phyloP scores from a whole-genome alignment of 306 rosid genomes.

The Sophora flavescens region DNA sequence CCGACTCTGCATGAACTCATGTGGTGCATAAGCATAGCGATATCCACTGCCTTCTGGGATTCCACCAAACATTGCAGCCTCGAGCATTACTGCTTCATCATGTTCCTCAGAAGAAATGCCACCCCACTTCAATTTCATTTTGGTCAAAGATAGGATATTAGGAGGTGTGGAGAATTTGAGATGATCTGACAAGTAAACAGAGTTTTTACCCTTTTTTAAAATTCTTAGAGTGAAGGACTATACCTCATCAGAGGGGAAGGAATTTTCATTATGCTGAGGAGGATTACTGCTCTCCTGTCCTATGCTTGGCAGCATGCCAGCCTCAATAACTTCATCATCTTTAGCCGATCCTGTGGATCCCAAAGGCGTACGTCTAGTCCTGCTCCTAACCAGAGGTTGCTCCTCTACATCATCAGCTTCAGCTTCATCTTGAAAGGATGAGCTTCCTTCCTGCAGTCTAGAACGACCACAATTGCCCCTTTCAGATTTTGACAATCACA shows the following conservation, averaged over 20 bases:
- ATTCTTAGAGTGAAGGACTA: slow-evolving; percentile 38
- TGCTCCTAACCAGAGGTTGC: slow-evolving; percentile 78
- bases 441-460: slow-evolving; percentile 82
- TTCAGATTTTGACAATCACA: slow-evolving; percentile 46
- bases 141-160: slow-evolving; percentile 34
- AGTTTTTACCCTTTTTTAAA: slow-evolving; percentile 6
- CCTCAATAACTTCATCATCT: slow-evolving; percentile 56
- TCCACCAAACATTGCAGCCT: slow-evolving; percentile 98
- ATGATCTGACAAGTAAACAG: slow-evolving; percentile 15
- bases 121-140: slow-evolving; percentile 79
- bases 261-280: slow-evolving; percentile 53
- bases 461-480: slow-evolving; percentile 46
- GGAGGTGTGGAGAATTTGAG: slow-evolving; percentile 32
- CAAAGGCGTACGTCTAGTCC: slow-evolving; percentile 60
- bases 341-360: slow-evolving; percentile 55
- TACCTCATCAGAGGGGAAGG: slow-evolving; percentile 84
- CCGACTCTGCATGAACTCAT: slow-evolving; percentile 64
- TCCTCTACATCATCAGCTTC: slow-evolving; percentile 86
- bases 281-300: slow-evolving; percentile 44
- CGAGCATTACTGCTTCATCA: slow-evolving; percentile 97
- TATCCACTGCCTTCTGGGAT: slow-evolving; percentile 77
- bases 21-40: slow-evolving; percentile 73
- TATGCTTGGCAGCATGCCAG: slow-evolving; percentile 62
- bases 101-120: slow-evolving; percentile 93
- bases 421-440: slow-evolving; percentile 71